Base-by-base conservation (phyloP, 345 rosid genomes). In the Hypericum androsaemum region DNA sequence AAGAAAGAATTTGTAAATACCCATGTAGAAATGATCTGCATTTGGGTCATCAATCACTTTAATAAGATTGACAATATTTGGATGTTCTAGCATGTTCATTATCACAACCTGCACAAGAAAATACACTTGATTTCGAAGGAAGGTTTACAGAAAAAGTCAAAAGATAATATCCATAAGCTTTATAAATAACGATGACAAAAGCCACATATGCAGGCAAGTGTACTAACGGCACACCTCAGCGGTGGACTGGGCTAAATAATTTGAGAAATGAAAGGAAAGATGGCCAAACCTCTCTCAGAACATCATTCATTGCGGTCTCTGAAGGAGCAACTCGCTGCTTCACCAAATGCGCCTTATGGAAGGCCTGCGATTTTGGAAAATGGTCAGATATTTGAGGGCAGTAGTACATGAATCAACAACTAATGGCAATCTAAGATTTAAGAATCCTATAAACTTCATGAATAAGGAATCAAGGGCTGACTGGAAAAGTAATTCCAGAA, bases 21-120 rank as follows among this genome's bases (percentile, higher is more conserved):
- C 97, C 95, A 94, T 88, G 87, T 94, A 94, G 73, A 88, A 94
- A 71, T 83, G 88, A 79, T 94, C 99, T 48, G 87, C 61, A 59
- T 70, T 79, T 12, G 90, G 87, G 79, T 94, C 99, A 86, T 94
- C 90, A 73, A 94, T 94, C 80, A 94, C 97, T 79, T 94, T 95
- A 63, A 83, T 41, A 60, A 94, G 90, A 79, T 94, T 94, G 53
- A 94, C 97, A 39, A 88, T 94, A 68, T 88, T 88, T 62, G 99
- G 99, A 70, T 94, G 97, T 47, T 94, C 75, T 79, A 94, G 56
- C 67, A 81, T 77, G 72, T 86, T 88, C 99, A 94, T 94, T 57
- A 94, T 94, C 53, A 75, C 65, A 70, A 94, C 95, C 97, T 88
- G 72, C 67, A 56, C 61, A 6, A 17, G 49, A 39, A 55, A 66